phyloP scores from a whole-genome alignment of 306 rosid species.

The Spatholobus suberectus region DNA sequence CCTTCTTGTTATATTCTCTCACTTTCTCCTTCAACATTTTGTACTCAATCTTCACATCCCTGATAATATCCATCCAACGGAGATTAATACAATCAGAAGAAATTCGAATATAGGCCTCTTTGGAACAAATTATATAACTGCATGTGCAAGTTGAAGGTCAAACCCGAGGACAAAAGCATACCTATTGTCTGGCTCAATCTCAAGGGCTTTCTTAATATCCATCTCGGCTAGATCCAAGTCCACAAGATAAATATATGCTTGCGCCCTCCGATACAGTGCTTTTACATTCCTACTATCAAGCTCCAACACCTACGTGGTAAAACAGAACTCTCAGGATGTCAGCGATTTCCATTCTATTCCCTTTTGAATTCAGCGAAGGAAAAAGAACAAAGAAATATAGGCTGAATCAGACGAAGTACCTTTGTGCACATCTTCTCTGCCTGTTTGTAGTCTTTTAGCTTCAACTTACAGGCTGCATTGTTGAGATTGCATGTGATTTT shows the following conservation, averaged over 20 bases:
- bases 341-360: neutral
- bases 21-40: conserved; percentile 81
- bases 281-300: conserved; percentile 79
- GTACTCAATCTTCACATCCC: conserved; percentile 91
- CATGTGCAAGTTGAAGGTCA: neutral
- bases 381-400: neutral
- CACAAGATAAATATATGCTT: conserved; percentile 75
- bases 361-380: neutral
- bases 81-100: neutral
- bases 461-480: conserved; percentile 82
- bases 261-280: conserved; percentile 94
- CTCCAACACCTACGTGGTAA: conserved; percentile 65
- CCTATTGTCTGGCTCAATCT: conserved; percentile 90
- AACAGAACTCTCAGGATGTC: conserved; percentile 1
- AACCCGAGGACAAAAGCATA: neutral
- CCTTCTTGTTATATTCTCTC: conserved; percentile 77
- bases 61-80: conserved; percentile 29
- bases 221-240: conserved; percentile 92
- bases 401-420: conserved; percentile 45
- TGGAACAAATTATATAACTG: neutral
- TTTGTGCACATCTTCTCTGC: conserved; percentile 81
- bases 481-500: conserved; percentile 88
- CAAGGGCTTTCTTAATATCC: conserved; percentile 94
- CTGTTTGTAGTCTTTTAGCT: conserved; percentile 79
- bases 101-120: neutral